Conservation (phyloP, 306 rosid species). For the Sesbania bispinosa region DNA sequence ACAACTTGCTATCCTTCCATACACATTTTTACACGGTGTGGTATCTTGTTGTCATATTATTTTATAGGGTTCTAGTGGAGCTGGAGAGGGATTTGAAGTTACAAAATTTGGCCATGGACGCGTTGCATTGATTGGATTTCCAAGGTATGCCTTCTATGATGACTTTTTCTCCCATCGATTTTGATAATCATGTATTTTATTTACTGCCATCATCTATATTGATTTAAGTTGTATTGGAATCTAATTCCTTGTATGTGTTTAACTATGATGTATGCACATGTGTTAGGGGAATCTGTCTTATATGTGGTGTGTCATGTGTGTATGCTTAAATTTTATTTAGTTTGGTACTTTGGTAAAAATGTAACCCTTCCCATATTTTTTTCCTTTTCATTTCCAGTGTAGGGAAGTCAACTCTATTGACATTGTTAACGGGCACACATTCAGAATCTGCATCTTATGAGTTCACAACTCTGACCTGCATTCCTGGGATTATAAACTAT, state of each 20-base stretch:
- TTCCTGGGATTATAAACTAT: constrained; percentile 95
- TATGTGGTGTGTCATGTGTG: not conserved
- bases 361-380: constrained; percentile 11
- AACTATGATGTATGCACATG: not conserved
- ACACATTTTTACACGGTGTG: not conserved
- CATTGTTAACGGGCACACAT: constrained; percentile 93
- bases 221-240: not conserved
- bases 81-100: constrained; percentile 99
- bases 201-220: not conserved
- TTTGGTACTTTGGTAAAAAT: not conserved
- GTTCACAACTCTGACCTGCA: constrained; percentile 96
- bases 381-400: constrained; percentile 55
- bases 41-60: constrained; percentile 20
- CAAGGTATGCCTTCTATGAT: constrained; percentile 57
- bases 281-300: not conserved
- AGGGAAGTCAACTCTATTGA: constrained; percentile 97
- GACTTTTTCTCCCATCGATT: not conserved
- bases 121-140: constrained; percentile 96
- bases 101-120: constrained; percentile 98
- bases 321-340: not conserved
- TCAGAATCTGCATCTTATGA: constrained; percentile 99
- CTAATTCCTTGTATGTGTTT: not conserved
- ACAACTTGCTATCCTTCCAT: not conserved
- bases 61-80: constrained; percentile 91
- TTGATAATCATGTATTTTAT: constrained; percentile 9